These are phyloP conservation scores for Colletotrichum aenigma DNA, from an alignment of 2,329 filamentous ascomycete species.

Conservation along the genomic window DNA sequence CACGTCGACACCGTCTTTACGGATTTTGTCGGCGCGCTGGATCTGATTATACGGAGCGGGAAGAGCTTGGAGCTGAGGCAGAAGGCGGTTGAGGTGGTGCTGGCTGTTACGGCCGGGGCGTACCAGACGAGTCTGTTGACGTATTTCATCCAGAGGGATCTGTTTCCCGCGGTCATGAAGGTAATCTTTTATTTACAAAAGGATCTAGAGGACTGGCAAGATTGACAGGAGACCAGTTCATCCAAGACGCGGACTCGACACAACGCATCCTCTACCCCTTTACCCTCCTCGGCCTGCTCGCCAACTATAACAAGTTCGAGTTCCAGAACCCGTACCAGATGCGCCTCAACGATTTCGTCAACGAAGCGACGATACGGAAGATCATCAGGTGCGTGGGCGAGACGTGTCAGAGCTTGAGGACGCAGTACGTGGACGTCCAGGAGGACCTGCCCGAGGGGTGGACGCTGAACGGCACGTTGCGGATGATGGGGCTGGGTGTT, in stretches of 20 bases:
- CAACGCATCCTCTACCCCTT: constrained; percentile 75
- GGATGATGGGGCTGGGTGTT: constrained; percentile 81
- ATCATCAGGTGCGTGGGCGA: constrained; percentile 78
- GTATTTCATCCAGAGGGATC: constrained; percentile 92
- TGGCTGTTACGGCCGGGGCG: constrained; percentile 88
- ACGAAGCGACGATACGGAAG: constrained; percentile 83
- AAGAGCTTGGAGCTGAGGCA: constrained; percentile 71
- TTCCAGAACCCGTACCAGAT: constrained; percentile 96
- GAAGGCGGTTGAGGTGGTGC: constrained; percentile 80
- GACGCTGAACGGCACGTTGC: constrained; percentile 80
- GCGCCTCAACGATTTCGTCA: constrained; percentile 92
- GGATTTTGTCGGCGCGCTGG: constrained; percentile 84
- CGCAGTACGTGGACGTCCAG: constrained; percentile 82
- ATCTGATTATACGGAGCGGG: constrained; percentile 81
- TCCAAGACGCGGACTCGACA: constrained; percentile 76
- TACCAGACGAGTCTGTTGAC: constrained; percentile 94
- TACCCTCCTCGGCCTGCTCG: constrained; percentile 81
- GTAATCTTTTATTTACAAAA: constrained; percentile 46
- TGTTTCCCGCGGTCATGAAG: constrained; percentile 96
- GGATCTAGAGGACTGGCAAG: accelerated
- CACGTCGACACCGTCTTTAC: constrained; percentile 86
- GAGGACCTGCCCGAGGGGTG: constrained; percentile 92
- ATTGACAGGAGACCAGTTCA: constrained; percentile 57
- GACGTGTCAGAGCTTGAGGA: constrained; percentile 70
- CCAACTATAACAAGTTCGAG: constrained; percentile 99